Evolutionary conservation across 805 yeast species (phyloP).

Genomic region (Monosporozyma aquatica): DNA sequence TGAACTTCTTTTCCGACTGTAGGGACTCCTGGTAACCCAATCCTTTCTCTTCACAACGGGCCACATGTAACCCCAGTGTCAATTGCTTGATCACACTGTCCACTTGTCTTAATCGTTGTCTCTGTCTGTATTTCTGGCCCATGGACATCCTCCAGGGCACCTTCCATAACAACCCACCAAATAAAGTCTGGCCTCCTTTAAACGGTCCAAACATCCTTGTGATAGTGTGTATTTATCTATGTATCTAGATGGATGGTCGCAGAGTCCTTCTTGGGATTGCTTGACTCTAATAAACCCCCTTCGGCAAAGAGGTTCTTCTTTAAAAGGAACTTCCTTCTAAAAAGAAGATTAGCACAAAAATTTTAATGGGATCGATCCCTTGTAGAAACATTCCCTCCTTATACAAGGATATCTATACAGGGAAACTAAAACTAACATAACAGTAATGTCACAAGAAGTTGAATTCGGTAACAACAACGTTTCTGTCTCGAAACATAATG

Average conservation of each 20-base stretch:
- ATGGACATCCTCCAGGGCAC: constrained; percentile 70
- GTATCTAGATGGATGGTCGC: no score
- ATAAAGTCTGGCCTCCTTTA: constrained; percentile 18
- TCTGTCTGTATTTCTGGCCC: constrained; percentile 74
- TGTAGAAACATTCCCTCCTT: no score
- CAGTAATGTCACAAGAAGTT: neutral
- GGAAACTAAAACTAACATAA: neutral
- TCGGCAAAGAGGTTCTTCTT: no score
- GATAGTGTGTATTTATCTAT: no score
- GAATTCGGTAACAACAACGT: neutral
- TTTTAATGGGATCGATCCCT: no score
- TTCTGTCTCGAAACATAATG: constrained; percentile 1
- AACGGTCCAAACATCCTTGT: constrained; percentile 32
- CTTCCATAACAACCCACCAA: constrained; percentile 42
- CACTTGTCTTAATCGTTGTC: constrained; percentile 73
- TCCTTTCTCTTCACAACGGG: constrained; percentile 19
- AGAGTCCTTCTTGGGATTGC: no score
- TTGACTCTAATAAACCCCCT: neutral
- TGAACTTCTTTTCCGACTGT: constrained; percentile 10
- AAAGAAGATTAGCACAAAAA: neutral
- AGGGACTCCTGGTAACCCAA: constrained; percentile 15
- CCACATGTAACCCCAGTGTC: constrained; percentile 25
- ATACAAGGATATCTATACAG: neutral
- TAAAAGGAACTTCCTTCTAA: neutral
- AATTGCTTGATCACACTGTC: constrained; percentile 59